These are phyloP conservation scores for Nicotiana attenuata DNA, from an alignment of 257 asterid genomes.

Conservation along the genomic window DNA sequence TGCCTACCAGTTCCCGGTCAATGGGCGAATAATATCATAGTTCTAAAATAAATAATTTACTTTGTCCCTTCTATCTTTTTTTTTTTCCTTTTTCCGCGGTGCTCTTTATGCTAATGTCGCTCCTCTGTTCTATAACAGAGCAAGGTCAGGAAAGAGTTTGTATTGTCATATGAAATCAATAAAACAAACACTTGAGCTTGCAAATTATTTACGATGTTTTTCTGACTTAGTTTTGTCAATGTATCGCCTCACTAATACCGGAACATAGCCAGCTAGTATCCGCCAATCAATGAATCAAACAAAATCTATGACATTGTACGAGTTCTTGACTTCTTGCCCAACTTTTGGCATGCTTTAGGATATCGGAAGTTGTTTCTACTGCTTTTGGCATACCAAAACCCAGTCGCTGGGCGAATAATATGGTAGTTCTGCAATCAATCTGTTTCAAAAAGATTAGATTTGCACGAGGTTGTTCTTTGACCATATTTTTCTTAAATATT, in stretches of 20 bases:
- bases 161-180: neutral
- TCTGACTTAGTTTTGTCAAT: neutral
- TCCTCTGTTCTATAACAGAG: neutral
- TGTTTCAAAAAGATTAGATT: too few relatives aligned
- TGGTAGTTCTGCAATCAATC: too few relatives aligned
- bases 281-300: too few relatives aligned
- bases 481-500: too few relatives aligned
- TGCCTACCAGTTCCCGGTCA: neutral
- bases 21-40: neutral
- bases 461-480: too few relatives aligned
- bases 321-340: too few relatives aligned
- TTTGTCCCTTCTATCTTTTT: neutral
- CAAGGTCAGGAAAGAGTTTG: neutral
- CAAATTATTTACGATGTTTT: neutral
- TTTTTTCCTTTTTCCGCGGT: neutral
- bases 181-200: neutral
- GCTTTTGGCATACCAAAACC: too few relatives aligned
- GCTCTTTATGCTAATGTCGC: neutral
- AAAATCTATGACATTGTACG: too few relatives aligned
- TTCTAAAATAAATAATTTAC: neutral
- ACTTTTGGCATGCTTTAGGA: too few relatives aligned
- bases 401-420: too few relatives aligned
- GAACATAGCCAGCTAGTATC: neutral
- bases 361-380: too few relatives aligned
- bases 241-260: neutral